A percentile compares a stretch with the other conserved stretches of the same genome.
Evolutionary conservation across 306 rosid species (phyloP).

Genomic region (Lathyrus tuberosus): DNA sequence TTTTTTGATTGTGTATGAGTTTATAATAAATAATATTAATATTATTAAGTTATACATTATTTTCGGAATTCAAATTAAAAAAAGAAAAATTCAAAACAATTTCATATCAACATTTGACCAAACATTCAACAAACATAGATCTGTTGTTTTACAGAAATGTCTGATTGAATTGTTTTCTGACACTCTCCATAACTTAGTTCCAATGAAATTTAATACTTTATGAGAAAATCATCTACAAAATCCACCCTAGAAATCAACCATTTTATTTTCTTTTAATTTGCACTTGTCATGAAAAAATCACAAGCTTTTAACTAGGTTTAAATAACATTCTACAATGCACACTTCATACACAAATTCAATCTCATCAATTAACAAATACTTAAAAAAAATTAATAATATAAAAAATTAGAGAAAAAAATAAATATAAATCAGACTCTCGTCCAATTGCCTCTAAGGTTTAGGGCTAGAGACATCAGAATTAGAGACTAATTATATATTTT

Average conservation of each 20-base stretch:
- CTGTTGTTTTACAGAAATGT: neutral
- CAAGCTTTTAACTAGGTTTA: neutral
- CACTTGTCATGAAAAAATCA: neutral
- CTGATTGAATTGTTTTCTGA: constrained; percentile 1
- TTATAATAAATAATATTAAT: too few relatives aligned
- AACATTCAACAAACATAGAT: neutral
- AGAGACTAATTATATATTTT: neutral
- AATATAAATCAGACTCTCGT: neutral
- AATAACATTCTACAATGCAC: constrained; percentile 12
- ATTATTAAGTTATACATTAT: too few relatives aligned
- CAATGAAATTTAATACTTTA: neutral
- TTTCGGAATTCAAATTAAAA: too few relatives aligned
- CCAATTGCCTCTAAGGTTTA: neutral
- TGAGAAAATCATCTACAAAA: too few relatives aligned
- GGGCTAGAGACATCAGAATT: neutral
- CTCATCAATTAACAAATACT: neutral
- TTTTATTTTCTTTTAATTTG: neutral
- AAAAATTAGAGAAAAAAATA: neutral
- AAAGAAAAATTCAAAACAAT: constrained; percentile 30
- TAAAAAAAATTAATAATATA: neutral
- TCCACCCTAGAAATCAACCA: too few relatives aligned
- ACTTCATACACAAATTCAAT: constrained; percentile 7
- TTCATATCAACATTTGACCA: constrained; percentile 40
- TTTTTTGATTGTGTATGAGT: too few relatives aligned
- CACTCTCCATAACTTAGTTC: constrained; percentile 11